Base-by-base conservation (phyloP, 78 protist species). In the Tieghemostelium lacteum region DNA sequence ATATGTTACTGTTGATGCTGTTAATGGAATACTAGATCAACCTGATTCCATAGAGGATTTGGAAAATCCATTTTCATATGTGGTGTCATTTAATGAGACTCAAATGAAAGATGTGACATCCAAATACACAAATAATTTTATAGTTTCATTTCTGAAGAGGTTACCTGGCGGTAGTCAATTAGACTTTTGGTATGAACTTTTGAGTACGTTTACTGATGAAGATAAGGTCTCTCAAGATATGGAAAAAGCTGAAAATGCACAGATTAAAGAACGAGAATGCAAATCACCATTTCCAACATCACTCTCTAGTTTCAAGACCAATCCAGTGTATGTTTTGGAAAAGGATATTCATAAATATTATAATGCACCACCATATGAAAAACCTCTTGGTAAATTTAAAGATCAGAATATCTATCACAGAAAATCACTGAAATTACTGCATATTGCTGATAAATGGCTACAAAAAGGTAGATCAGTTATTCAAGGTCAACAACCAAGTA, bases 361-460 rank as follows among this genome's bases (percentile, higher is more conserved):
- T 29, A 8, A 71, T 28, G 20, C 55, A 0, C 52, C 66, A 8
- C 93, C 93, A 2, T n/a, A 26, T 8, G 61, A 65, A n/a, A 45
- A 73, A 17, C 57, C 75, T n/a, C 22, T 74, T 37, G 93, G 93
- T 20, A 24, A 63, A 62, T 88, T 88, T 62, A 87, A 66, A 6
- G 14, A 45, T 0, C 64, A 71, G 22, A 42, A 49, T 26, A 71
- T 75, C 0, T 75, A 88, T 73, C 85, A 75, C 62, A 20, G 29
- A 39, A 58, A 20, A 24, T n/a, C 14, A 22, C 12, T 77, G 0
- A 49, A 67, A 33, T 1, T 14, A 17, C 45, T 88, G 29, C 93
- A 88, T 63, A 64, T 73, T n/a, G 12, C 60, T 8, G 93, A 88
- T 75, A 88, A 74, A 55, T 88, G 93, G 93, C 49, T 88, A 20